Evolutionary conservation across 129 eudicot genomes (phyloP), one percentile per base, ranked within the genome.

Genomic region (Chrysanthemum makinoi): DNA sequence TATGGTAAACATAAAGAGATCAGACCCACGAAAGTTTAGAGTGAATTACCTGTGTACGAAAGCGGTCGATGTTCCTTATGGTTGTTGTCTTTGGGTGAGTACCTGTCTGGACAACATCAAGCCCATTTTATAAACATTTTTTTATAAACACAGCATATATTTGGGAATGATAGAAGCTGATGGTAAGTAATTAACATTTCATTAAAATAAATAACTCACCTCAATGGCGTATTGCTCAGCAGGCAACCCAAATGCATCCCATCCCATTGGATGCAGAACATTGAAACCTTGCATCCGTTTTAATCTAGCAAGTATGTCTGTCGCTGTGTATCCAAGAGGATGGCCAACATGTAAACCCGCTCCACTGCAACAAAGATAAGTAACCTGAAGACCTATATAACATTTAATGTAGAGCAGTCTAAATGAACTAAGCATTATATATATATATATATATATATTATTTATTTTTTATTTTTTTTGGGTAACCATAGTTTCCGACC

Each of bases 231-330:
- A 94, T 77, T 94, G 98, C 77, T 94, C 98, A 9, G 97, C 98
- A 72, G 98, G 98, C 65, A 94, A 81, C 66, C 98, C 98, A 74
- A 94, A 94, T 35, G 97, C 98, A 79, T 94, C 98, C 98, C 98
- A 94, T 63, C 98, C 98, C 98, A 94, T 94, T 30, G 98, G 98
- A 79, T 94, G 98, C 75, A 94, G 80, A 63, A 94, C 98, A 75
- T 94, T 94, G 84, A 77, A 94, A 17, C 97, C 98, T 78, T 89
- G 96, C 98, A 94, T 94, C 55, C 98, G 84, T 83, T 84, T 94
- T 68, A 83, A 88, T 70, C 98, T 86, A 65, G 97, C 97, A 80
- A 94, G 90, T 79, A 94, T 94, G 75, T 94, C 98, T 0, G 98
- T 94, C 10, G 98, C 98, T 12, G 98, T 94, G 75, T 94, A 94